phyloP scores from a whole-genome alignment of 768 basidiomycete genomes.

The Fomitopsis pulvina region DNA sequence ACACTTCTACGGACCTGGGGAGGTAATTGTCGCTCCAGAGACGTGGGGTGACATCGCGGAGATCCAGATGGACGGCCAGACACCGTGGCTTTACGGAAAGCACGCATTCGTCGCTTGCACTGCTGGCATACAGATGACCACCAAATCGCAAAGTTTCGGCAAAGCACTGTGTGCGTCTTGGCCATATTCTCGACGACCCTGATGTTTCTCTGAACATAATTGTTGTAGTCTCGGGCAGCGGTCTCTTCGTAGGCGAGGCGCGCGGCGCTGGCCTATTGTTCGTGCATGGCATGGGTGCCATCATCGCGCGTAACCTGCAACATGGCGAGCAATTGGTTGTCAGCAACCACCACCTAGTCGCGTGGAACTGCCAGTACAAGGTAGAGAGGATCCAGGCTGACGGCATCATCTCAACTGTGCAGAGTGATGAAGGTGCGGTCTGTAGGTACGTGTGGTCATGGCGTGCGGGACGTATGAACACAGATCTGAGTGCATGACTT shows the following conservation, averaged over 20 bases:
- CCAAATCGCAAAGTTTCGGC: conserved; percentile 23
- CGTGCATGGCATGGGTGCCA: conserved; percentile 26
- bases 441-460: conserved; percentile 25
- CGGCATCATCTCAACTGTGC: conserved; percentile 21
- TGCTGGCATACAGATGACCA: conserved; percentile 16
- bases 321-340: conserved; percentile 28
- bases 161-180: conserved; percentile 24
- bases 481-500: too few relatives aligned
- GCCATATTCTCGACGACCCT: background rate
- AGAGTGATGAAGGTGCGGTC: conserved; percentile 28
- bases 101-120: conserved; percentile 27
- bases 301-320: conserved; percentile 21
- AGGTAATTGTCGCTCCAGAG: conserved; percentile 27
- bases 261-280: conserved; percentile 24
- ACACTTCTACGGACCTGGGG: conserved; percentile 24
- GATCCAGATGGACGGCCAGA: conserved; percentile 22
- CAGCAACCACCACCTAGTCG: conserved; percentile 30
- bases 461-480: too few relatives aligned
- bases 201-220: background rate
- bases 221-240: conserved; percentile 26
- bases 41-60: conserved; percentile 29
- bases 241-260: conserved; percentile 23
- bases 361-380: conserved; percentile 27
- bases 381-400: conserved; percentile 27
- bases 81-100: conserved; percentile 23